Base-by-base conservation (phyloP, 768 basidiomycete genomes). In the Brasilioporus rufonigricans region DNA sequence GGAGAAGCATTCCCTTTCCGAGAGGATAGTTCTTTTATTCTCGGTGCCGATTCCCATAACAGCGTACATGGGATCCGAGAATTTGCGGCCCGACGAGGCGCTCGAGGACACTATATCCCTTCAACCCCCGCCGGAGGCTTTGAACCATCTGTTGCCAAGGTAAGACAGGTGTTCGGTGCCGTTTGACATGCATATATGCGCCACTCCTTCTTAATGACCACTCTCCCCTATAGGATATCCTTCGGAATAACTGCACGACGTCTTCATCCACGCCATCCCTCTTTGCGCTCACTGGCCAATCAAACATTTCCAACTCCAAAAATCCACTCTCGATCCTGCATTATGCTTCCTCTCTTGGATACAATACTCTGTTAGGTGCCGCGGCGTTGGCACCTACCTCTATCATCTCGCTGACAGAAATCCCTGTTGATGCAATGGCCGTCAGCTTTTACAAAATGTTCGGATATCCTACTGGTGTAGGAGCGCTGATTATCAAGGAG, bases 401-500 rank as follows among this genome's bases (percentile, higher is more conserved):
- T 10, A 64, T 74, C 18, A 79, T 93, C 51, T 87, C 87, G 16
- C 74, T 93, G 14, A 69, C 79, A 1, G 80, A 85, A 48, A 78
- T 76, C 29, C 81, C 85, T 5, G 85, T 91, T 12, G 91, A 93
- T 68, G 91, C 90, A 1, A 84, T 91, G 80, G 89, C 85, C 0
- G 65, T 93, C 49, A 89, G 87, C 41, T 91, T 93, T 63, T 93
- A 93, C 73, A 93, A 93, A 61, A 91, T 93, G 87, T 90, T 91
- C 59, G 91, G 91, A 31, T 93, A 85, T 61, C 91, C 91, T 13
- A 92, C 90, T 0, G 91, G 91, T 8, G 82, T 92, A 43, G 91
- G 91, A 36, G 89, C 89, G 13, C 76, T 93, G 5, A 68, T 93
- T 29, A 85, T 87, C 43, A 87, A 84, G 66, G 84, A 85, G 63